A percentile compares a stretch with the other conserved stretches of the same genome.
These are phyloP conservation scores for Luffa acutangula DNA, from an alignment of 306 rosid genomes.

Conservation along the genomic window DNA sequence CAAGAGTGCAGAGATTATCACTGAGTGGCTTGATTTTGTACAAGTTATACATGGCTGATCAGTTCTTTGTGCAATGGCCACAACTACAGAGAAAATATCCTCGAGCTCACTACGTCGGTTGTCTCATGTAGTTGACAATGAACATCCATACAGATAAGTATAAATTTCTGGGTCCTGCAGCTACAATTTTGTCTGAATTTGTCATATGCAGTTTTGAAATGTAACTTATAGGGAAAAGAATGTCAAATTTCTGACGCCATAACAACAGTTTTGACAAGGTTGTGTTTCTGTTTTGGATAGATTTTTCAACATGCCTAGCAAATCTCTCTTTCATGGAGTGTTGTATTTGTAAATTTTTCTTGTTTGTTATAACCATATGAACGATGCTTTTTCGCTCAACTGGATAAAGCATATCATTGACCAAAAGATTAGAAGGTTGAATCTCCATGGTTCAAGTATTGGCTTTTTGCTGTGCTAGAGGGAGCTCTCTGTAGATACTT, in stretches of 20 bases:
- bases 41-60: constrained; percentile 68
- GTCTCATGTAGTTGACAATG: constrained; percentile 59
- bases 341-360: background rate
- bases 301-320: background rate
- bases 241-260: background rate
- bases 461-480: background rate
- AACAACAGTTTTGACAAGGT: background rate
- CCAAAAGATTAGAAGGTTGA: no score
- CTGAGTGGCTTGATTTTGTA: constrained; percentile 82
- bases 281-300: background rate
- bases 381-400: background rate
- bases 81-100: constrained; percentile 64
- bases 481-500: background rate
- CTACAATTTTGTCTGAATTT: background rate
- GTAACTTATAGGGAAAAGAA: background rate
- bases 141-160: background rate
- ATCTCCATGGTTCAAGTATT: background rate
- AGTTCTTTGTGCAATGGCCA: constrained; percentile 91
- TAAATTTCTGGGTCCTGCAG: background rate
- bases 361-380: background rate
- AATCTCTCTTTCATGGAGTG: background rate
- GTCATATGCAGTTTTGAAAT: background rate
- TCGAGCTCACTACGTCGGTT: constrained; percentile 65
- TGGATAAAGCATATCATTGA: no score
- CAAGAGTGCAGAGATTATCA: constrained; percentile 86